These are phyloP conservation scores for Thalia dealbata DNA, from an alignment of 176 grass and related monocot genomes.

Conservation along the genomic window DNA sequence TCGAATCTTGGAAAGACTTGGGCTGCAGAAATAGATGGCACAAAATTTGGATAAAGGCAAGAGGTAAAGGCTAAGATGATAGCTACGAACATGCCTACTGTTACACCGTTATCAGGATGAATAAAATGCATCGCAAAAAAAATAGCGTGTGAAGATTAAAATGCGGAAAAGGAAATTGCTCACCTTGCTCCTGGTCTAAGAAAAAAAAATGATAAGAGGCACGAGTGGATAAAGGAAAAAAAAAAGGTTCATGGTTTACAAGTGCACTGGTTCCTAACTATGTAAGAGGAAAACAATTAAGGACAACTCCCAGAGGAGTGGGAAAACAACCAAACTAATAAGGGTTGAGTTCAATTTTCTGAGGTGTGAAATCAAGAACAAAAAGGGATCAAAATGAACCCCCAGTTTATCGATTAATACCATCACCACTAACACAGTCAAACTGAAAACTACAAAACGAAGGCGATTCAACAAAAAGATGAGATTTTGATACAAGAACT, in stretches of 20 bases:
- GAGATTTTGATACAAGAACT: not conserved
- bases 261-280: not conserved
- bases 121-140: not conserved
- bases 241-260: not conserved
- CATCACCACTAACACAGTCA: not conserved
- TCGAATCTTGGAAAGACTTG: conserved; percentile 15
- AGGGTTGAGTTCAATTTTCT: not conserved
- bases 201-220: not conserved
- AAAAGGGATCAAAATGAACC: not conserved
- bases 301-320: not conserved
- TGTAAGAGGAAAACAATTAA: not conserved
- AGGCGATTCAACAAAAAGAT: not conserved
- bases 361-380: not conserved
- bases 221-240: not conserved
- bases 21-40: conserved; percentile 7
- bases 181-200: not conserved
- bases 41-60: not conserved
- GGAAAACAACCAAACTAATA: not conserved
- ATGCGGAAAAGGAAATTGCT: not conserved
- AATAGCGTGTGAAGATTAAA: not conserved
- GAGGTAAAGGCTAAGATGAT: not conserved
- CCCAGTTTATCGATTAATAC: not conserved
- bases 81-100: too few species aligned
- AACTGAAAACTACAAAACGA: not conserved
- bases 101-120: too few species aligned